Conservation (phyloP, 306 rosid species). For the barrel medic (Medicago truncatula) region DNA sequence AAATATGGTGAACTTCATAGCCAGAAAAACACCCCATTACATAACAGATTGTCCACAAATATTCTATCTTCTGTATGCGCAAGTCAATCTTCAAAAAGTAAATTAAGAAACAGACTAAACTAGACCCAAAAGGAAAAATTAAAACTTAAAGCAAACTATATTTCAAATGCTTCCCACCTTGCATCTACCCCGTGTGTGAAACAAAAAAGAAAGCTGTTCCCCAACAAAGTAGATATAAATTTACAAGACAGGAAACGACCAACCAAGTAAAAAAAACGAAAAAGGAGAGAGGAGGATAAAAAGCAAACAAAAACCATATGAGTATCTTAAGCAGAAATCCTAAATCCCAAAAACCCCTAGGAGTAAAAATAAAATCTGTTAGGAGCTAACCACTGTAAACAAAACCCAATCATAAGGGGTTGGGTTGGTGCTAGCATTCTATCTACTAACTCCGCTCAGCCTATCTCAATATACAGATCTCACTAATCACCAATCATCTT, state of each 20-base stretch:
- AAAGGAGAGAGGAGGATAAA: not conserved
- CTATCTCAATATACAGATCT: slow-evolving; percentile 53
- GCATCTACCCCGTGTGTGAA: slow-evolving; percentile 74
- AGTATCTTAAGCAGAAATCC: slow-evolving; percentile 49
- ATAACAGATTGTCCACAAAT: slow-evolving; percentile 45
- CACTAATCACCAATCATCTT: slow-evolving; percentile 51
- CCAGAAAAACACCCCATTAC: slow-evolving; percentile 47
- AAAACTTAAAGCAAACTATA: slow-evolving; percentile 58
- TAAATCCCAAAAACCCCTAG: slow-evolving; percentile 74
- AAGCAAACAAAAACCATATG: slow-evolving; percentile 44
- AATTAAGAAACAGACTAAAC: not conserved
- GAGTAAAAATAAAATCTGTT: slow-evolving; percentile 67
- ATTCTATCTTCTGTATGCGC: slow-evolving; percentile 21
- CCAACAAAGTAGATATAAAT: slow-evolving; percentile 63
- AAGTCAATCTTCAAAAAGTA: slow-evolving; percentile 37
- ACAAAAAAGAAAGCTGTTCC: slow-evolving; percentile 60
- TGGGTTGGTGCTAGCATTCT: slow-evolving; percentile 50
- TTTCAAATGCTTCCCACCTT: slow-evolving; percentile 85
- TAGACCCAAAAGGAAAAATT: not conserved
- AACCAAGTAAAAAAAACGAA: slow-evolving; percentile 40
- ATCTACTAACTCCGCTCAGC: slow-evolving; percentile 52
- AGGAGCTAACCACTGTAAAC: slow-evolving; percentile 69
- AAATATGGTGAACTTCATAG: slow-evolving; percentile 29
- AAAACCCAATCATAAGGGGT: slow-evolving; percentile 50
- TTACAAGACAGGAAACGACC: slow-evolving; percentile 81